Conservation (phyloP, 2,329 filamentous ascomycete genomes). For the Blastomyces percursus region DNA sequence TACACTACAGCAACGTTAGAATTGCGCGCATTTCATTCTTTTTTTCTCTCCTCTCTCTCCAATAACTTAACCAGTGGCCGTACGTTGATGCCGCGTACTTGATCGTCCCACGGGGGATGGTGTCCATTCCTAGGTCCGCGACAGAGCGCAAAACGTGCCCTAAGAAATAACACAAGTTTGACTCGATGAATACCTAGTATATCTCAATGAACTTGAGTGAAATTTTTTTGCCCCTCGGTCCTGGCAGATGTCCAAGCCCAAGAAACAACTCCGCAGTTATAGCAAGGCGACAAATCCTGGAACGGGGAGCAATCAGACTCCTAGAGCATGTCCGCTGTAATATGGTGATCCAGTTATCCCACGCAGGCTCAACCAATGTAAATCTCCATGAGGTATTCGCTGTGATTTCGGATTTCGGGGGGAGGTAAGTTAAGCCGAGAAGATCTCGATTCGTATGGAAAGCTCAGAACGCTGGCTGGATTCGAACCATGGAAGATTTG, state of each 20-base stretch:
- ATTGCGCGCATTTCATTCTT: not conserved
- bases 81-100: not conserved
- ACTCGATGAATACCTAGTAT: not conserved
- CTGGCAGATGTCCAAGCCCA: not conserved
- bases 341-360: not conserved
- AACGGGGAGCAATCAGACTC: not conserved
- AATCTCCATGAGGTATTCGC: not conserved
- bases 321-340: too few relatives aligned
- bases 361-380: not conserved
- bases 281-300: not conserved
- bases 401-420: too few relatives aligned
- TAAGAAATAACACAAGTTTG: not conserved
- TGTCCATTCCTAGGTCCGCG: not conserved
- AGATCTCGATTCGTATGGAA: not conserved
- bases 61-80: not conserved
- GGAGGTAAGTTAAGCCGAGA: too few relatives aligned
- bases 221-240: not conserved
- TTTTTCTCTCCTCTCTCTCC: too few relatives aligned
- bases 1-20: conserved; percentile 14
- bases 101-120: not conserved
- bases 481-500: too few relatives aligned
- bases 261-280: not conserved
- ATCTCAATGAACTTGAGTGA: not conserved
- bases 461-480: too few relatives aligned
- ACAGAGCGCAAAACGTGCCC: not conserved